Percentiles rank a stretch among this genome's conserved stretches.
phyloP scores from a whole-genome alignment of 306 rosid species.

The Fragaria ananassa region DNA sequence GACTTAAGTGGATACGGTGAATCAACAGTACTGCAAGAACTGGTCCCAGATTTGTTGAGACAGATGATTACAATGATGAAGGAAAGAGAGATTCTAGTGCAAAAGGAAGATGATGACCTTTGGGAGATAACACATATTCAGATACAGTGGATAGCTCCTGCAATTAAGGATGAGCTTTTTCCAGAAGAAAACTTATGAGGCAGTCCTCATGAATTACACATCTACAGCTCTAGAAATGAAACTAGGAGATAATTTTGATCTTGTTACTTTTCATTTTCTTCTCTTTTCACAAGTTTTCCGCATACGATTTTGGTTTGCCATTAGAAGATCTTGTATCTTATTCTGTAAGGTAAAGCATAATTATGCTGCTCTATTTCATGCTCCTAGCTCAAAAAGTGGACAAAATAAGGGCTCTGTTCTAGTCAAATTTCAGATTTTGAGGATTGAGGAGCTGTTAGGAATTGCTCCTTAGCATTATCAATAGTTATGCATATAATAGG shows the following conservation, averaged over 20 bases:
- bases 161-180: constrained; percentile 72
- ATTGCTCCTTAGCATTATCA: not conserved
- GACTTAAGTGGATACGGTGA: constrained; percentile 69
- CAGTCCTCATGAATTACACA: not conserved
- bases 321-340: not conserved
- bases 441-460: not conserved
- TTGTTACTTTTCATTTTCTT: not conserved
- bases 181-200: constrained; percentile 39
- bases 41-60: constrained; percentile 61
- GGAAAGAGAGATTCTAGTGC: constrained; percentile 52
- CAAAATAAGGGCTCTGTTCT: not conserved
- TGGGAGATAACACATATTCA: constrained; percentile 82
- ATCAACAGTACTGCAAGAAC: constrained; percentile 50
- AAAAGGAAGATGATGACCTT: constrained; percentile 66
- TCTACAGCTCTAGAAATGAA: not conserved
- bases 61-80: constrained; percentile 68
- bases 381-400: not conserved
- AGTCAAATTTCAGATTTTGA: not conserved
- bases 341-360: not conserved
- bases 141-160: constrained; percentile 89
- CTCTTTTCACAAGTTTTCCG: not conserved
- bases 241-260: not conserved
- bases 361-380: not conserved
- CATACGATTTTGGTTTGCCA: not conserved
- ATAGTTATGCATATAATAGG: not conserved